phyloP scores from a whole-genome alignment of 345 rosid species.

The Alliaria petiolata region DNA sequence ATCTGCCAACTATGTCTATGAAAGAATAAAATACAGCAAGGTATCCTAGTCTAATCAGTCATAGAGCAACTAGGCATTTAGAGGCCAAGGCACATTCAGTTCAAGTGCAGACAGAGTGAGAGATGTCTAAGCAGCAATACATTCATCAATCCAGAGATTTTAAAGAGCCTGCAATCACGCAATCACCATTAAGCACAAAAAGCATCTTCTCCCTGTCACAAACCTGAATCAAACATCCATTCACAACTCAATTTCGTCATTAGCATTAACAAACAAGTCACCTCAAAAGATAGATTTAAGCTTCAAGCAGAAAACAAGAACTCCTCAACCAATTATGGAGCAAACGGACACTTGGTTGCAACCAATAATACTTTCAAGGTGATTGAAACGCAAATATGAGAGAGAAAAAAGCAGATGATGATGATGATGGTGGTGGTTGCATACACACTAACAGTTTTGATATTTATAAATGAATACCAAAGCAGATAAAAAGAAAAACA shows the following conservation, averaged over 20 bases:
- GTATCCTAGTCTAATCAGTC: slow-evolving; percentile 43
- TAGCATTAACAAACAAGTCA: slow-evolving; percentile 35
- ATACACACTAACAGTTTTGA: neutral
- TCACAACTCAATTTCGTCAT: slow-evolving; percentile 58
- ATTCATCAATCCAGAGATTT: slow-evolving; percentile 75
- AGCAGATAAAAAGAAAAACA: neutral
- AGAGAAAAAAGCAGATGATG: neutral
- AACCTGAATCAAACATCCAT: slow-evolving; percentile 93
- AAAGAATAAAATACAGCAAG: slow-evolving; percentile 32
- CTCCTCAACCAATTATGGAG: too few species aligned
- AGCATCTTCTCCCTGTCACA: slow-evolving; percentile 90
- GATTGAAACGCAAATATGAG: neutral
- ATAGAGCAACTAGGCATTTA: slow-evolving; percentile 51
- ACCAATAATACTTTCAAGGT: neutral
- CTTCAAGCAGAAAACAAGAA: too few species aligned
- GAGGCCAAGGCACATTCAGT: slow-evolving; percentile 54
- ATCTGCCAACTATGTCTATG: slow-evolving; percentile 31
- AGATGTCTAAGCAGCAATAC: slow-evolving; percentile 55
- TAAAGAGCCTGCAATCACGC: slow-evolving; percentile 70
- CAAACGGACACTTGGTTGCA: neutral
- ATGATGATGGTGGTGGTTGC: neutral
- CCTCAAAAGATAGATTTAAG: neutral
- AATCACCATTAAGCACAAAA: slow-evolving; percentile 88
- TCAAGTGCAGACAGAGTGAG: slow-evolving; percentile 39
- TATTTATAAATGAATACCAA: neutral